phyloP scores from a whole-genome alignment of 2,329 filamentous ascomycete genomes.

The Pezicula carpinea region DNA sequence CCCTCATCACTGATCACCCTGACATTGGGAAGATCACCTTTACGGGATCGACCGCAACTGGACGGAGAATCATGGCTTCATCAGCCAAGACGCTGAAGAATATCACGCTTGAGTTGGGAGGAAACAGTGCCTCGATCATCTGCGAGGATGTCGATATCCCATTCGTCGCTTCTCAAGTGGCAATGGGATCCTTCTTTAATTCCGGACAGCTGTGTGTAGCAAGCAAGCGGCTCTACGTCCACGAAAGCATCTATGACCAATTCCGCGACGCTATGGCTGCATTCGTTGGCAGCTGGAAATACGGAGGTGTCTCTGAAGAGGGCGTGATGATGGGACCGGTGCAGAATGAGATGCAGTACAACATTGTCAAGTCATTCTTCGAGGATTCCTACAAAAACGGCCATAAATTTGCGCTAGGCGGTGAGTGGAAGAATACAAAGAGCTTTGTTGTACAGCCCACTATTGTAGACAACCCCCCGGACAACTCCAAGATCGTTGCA shows the following conservation, averaged over 20 bases:
- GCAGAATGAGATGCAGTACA: constrained; percentile 62
- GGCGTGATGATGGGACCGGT: constrained; percentile 48
- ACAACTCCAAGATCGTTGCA: constrained; percentile 48
- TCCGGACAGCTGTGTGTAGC: constrained; percentile 52
- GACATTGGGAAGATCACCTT: constrained; percentile 53
- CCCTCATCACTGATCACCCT: constrained; percentile 44
- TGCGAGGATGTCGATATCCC: constrained; percentile 48
- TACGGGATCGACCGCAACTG: constrained; percentile 47
- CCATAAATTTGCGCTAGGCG: constrained; percentile 46
- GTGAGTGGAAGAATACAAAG: constrained; percentile 24
- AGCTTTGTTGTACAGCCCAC: constrained; percentile 56
- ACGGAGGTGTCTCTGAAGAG: constrained; percentile 32
- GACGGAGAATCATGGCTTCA: constrained; percentile 42
- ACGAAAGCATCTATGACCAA: constrained; percentile 52
- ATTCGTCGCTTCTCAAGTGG: constrained; percentile 39
- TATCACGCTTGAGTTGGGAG: constrained; percentile 37
- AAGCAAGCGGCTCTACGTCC: constrained; percentile 56
- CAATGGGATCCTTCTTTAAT: constrained; percentile 45
- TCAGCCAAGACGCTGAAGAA: constrained; percentile 46
- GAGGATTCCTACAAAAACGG: constrained; percentile 49
- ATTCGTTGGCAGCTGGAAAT: constrained; percentile 39
- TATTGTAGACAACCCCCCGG: constrained; percentile 52
- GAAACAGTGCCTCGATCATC: constrained; percentile 51
- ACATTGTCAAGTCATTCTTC: constrained; percentile 52
- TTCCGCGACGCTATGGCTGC: constrained; percentile 44